These are phyloP conservation scores for Taphrina betulina DNA, from an alignment of 1,139 yeast genomes.

Conservation along the genomic window DNA sequence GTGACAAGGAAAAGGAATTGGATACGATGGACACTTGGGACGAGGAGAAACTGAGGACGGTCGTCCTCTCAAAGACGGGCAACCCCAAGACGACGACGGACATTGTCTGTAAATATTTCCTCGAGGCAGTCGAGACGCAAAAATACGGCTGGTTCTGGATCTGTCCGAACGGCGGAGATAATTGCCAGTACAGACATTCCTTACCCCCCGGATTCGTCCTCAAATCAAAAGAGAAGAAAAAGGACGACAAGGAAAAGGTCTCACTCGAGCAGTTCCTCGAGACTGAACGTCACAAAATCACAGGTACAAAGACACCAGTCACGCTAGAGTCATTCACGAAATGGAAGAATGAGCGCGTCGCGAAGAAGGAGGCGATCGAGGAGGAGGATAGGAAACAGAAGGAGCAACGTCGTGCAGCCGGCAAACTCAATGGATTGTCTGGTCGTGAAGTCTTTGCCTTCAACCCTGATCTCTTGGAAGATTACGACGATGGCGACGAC, in stretches of 20 bases:
- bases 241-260: constrained; percentile 84
- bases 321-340: constrained; percentile 75
- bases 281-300: constrained; percentile 83
- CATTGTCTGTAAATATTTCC: constrained; percentile 87
- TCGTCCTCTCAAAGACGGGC: constrained; percentile 87
- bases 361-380: constrained; percentile 61
- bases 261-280: constrained; percentile 95
- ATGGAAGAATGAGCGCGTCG: constrained; percentile 75
- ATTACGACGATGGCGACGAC: constrained; percentile 43
- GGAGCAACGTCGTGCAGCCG: constrained; percentile 42
- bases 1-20: constrained; percentile 62
- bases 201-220: constrained; percentile 94
- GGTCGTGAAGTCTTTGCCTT: constrained; percentile 82
- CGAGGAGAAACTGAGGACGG: constrained; percentile 86
- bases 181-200: constrained; percentile 94
- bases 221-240: constrained; percentile 89
- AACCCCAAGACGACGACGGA: constrained; percentile 93
- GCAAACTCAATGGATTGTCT: constrained; percentile 49
- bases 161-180: constrained; percentile 87
- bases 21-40: constrained; percentile 98
- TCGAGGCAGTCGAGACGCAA: constrained; percentile 95
- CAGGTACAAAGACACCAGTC: constrained; percentile 79
- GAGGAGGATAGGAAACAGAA: constrained; percentile 51
- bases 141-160: constrained; percentile 99
- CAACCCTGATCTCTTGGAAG: constrained; percentile 52